These are phyloP conservation scores for Coemansia sp. DNA, from an alignment of 192 early-diverging fungal species.

Conservation along the genomic window DNA sequence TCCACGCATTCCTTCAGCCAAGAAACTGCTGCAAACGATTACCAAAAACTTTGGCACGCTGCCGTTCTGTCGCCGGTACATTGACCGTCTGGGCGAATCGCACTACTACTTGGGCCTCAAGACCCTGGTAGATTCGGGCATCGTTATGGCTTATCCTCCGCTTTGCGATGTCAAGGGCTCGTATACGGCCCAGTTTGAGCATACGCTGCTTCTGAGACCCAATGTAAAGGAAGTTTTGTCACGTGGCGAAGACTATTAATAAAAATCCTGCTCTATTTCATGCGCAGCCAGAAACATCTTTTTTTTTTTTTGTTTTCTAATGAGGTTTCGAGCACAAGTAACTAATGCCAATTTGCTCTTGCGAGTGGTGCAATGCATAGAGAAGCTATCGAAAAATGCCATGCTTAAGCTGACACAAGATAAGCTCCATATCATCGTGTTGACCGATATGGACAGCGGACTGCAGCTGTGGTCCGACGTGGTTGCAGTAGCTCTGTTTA, in stretches of 20 bases:
- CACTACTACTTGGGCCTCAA: conserved; percentile 86
- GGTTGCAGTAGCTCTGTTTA: conserved; percentile 56
- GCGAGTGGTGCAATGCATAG: conserved; percentile 57
- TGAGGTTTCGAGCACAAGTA: conserved; percentile 4
- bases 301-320: neutral
- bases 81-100: conserved; percentile 90
- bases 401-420: conserved; percentile 64
- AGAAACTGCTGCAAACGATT: conserved; percentile 55
- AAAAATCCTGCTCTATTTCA: neutral
- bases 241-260: conserved; percentile 70
- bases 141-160: conserved; percentile 86
- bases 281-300: conserved; percentile 7
- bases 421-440: conserved; percentile 65
- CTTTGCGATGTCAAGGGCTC: conserved; percentile 78
- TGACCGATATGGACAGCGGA: conserved; percentile 58
- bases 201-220: conserved; percentile 87
- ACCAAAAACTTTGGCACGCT: conserved; percentile 90
- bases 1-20: conserved; percentile 28
- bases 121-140: conserved; percentile 76
- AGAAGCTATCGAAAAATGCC: conserved; percentile 68
- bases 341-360: conserved; percentile 10
- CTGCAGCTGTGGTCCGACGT: conserved; percentile 72
- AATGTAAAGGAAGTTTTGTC: conserved; percentile 82
- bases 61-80: conserved; percentile 91
- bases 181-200: conserved; percentile 97